Base-by-base conservation (phyloP, 1,284 basidiomycete species). In the Schizophyllum amplum region DNA sequence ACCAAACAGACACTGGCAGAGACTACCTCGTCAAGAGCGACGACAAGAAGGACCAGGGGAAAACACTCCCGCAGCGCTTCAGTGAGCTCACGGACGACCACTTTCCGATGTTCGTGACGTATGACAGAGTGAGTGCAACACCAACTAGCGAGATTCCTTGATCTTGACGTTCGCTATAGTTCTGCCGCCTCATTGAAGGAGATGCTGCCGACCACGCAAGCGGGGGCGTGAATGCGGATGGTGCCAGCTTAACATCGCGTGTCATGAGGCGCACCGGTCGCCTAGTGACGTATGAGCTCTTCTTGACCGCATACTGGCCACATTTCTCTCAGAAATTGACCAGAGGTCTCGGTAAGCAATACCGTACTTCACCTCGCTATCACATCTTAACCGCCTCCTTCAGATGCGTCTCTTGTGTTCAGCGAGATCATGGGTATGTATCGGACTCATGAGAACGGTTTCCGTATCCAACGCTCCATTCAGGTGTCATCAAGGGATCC, bases 401-500 rank as follows among this genome's bases (percentile, higher is more conserved):
- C 57, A 86, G 86, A 86, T 65, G 75, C 84, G 0, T 73, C 79
- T 2, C 71, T 87, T 6, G 80, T 87, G 2, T 90, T 81, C 62
- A 81, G 76, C n/a, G 86, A 90, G 61, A 73, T 90, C 48, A 76
- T 89, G 62, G 86, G 85, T 80, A 59, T 17, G 66, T 63, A 42
- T n/a, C n/a, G n/a, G 3, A 25, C 20, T 50, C 46, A 5, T 9
- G 4, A 11, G 56, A 2, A 22, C 51, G 24, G 42, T 24, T 26
- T 55, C 5, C 4, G 23, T 55, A 24, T 24, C 33, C 4, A 17
- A 54, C 42, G 50, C 59, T 26, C 51, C 17, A 49, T 49, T 5
- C 47, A 86, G 86, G 86, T 24, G 78, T 87, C 1, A 85, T 90
- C 63, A 81, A 82, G 63, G 87, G 87, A 1, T 84, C 83, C 0